A percentile compares a stretch with the other conserved stretches of the same genome.
Evolutionary conservation across 169 alveolate genomes (phyloP).

Genomic region (Plasmodium cynomolgi): DNA sequence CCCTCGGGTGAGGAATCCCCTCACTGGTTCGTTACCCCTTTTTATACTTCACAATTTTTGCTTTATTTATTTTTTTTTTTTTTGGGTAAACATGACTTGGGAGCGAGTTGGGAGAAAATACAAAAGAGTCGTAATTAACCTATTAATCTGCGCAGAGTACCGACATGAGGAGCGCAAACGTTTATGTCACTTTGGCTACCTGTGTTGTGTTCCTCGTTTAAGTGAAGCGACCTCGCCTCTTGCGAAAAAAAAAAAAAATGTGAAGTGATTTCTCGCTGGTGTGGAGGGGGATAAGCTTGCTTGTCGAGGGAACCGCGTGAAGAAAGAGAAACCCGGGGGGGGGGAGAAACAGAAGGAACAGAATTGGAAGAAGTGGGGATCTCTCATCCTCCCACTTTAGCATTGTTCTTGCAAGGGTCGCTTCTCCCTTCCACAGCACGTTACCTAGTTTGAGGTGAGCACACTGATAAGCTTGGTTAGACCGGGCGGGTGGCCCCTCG

Average conservation of each 20-base stretch:
- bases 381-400: background rate
- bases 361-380: background rate
- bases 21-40: background rate
- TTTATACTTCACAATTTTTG: background rate
- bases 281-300: background rate
- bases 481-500: background rate
- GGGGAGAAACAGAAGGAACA: background rate
- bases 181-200: background rate
- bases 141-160: background rate
- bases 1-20: background rate
- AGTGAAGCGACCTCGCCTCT: background rate
- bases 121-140: background rate
- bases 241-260: background rate
- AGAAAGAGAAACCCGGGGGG: background rate
- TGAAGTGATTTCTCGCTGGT: background rate
- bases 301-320: background rate
- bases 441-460: background rate
- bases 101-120: background rate
- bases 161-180: background rate
- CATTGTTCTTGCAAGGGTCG: background rate
- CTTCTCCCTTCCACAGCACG: background rate
- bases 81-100: background rate
- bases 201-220: background rate
- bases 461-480: background rate
- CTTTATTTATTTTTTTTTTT: background rate